A percentile compares a stretch with the other conserved stretches of the same genome.
These are phyloP conservation scores for Aspergillus sp. DNA, from an alignment of 2,329 filamentous ascomycete genomes.

Conservation along the genomic window DNA sequence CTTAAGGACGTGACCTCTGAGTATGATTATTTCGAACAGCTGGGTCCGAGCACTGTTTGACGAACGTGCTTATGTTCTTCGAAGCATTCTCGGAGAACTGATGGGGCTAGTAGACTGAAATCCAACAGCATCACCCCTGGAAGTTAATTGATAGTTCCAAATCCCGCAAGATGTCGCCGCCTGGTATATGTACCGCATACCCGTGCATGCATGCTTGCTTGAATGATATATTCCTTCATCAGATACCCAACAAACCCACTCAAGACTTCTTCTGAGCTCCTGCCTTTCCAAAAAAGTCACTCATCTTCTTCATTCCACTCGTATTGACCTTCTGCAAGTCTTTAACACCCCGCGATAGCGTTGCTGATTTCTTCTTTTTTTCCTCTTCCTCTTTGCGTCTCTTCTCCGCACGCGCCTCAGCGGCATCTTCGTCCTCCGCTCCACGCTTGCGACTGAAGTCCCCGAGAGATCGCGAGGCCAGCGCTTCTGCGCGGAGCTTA, in stretches of 20 bases:
- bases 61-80: too few relatives aligned
- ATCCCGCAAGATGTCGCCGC: too few relatives aligned
- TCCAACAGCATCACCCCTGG: background rate
- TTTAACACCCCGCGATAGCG: constrained; percentile 67
- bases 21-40: too few relatives aligned
- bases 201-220: too few relatives aligned
- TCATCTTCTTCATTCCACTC: constrained; percentile 94
- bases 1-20: too few relatives aligned
- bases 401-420: constrained; percentile 62
- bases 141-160: background rate
- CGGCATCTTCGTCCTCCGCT: constrained; percentile 36
- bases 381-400: constrained; percentile 82
- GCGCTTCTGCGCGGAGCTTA: constrained; percentile 63
- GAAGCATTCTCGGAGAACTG: too few relatives aligned
- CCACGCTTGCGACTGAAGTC: constrained; percentile 40
- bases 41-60: too few relatives aligned
- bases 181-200: too few relatives aligned
- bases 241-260: background rate
- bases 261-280: constrained; percentile 29
- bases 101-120: too few relatives aligned
- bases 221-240: too few relatives aligned
- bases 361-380: constrained; percentile 72
- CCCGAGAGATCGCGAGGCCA: constrained; percentile 55
- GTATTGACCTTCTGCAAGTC: constrained; percentile 86
- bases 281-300: constrained; percentile 77